Conservation (phyloP, 495 filamentous ascomycete genomes). For the Parathielavia appendiculata region DNA sequence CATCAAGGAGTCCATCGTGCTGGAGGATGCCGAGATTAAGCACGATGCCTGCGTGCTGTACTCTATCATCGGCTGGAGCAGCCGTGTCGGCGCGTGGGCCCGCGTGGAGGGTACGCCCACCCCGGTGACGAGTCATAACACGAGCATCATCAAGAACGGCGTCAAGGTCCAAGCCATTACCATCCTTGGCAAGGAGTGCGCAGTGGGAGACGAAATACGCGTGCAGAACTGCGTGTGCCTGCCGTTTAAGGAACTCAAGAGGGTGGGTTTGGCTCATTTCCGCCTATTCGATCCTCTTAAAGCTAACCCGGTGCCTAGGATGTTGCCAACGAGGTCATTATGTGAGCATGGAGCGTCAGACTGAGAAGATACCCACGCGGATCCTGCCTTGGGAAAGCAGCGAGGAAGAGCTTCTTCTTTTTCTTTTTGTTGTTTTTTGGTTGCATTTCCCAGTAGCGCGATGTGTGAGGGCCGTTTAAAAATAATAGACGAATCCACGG, state of each 20-base stretch:
- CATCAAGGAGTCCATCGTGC: slow-evolving; percentile 91
- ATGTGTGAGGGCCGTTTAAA: neutral
- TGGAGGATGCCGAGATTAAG: slow-evolving; percentile 94
- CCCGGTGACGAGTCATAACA: slow-evolving; percentile 81
- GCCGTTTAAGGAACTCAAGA: slow-evolving; percentile 97
- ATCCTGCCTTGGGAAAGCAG: neutral
- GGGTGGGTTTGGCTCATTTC: slow-evolving; percentile 55
- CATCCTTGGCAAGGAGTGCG: slow-evolving; percentile 95
- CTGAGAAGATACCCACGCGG: slow-evolving; percentile 11
- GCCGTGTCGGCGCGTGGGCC: slow-evolving; percentile 93
- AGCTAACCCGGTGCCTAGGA: slow-evolving; percentile 44
- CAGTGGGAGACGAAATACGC: slow-evolving; percentile 87
- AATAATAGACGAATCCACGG: slow-evolving; percentile 2
- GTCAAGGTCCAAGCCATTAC: slow-evolving; percentile 99
- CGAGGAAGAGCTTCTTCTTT: neutral
- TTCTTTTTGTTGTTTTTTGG: too few species aligned
- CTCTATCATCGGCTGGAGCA: slow-evolving; percentile 95
- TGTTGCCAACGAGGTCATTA: slow-evolving; percentile 93
- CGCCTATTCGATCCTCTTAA: neutral
- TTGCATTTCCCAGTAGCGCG: slow-evolving; percentile 8
- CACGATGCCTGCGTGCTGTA: slow-evolving; percentile 96
- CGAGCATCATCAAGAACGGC: slow-evolving; percentile 92
- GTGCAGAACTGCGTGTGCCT: slow-evolving; percentile 98
- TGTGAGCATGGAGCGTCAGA: slow-evolving; percentile 51
- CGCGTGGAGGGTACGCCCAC: slow-evolving; percentile 95